Evolutionary conservation across 163 green algal species (phyloP).

Genomic region (Scenedesmus sp.): DNA sequence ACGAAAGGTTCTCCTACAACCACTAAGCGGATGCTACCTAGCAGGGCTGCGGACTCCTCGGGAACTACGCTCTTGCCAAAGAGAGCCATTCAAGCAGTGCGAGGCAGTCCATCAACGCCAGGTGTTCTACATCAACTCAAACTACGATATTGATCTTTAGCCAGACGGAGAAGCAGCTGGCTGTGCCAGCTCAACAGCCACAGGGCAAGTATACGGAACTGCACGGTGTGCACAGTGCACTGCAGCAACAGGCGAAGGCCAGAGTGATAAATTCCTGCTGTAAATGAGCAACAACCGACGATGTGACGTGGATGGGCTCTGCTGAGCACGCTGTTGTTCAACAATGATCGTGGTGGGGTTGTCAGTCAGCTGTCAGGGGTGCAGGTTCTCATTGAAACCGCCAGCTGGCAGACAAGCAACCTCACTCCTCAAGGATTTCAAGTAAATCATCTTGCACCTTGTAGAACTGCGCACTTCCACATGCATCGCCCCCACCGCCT

Average conservation of each 20-base stretch:
- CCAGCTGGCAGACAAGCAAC: background rate
- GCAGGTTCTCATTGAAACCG: background rate
- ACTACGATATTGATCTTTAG: no score
- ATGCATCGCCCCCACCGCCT: no score
- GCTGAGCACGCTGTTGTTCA: background rate
- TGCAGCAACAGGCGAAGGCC: background rate
- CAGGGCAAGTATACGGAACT: background rate
- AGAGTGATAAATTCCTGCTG: no score
- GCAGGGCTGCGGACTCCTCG: background rate
- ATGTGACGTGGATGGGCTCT: background rate
- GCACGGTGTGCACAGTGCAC: background rate
- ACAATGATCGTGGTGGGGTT: background rate
- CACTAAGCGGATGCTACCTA: conserved; percentile 28
- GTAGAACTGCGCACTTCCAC: no score
- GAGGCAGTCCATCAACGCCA: background rate
- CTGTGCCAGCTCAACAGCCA: background rate
- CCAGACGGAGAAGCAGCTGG: background rate
- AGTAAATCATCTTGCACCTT: no score
- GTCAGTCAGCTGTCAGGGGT: background rate
- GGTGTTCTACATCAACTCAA: background rate
- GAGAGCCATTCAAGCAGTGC: background rate
- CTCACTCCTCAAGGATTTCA: no score
- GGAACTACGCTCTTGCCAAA: conserved; percentile 3
- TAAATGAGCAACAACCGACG: no score
- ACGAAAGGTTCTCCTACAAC: conserved; percentile 43